Base-by-base conservation (phyloP, 2,329 filamentous ascomycete species). In the Zymoseptoria brevis region DNA sequence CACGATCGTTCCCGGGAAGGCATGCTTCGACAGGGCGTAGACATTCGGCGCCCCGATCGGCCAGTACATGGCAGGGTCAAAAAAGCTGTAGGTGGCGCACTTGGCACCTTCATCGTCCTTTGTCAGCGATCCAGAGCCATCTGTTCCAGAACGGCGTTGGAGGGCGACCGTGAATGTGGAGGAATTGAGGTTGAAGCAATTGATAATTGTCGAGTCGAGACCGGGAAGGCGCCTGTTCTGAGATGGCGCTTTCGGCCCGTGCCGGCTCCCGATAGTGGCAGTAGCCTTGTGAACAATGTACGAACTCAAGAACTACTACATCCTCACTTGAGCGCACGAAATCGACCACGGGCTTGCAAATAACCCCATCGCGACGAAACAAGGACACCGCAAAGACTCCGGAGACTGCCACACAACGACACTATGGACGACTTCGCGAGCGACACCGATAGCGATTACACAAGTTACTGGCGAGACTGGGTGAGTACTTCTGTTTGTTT, bases 381-480 rank as follows among this genome's bases (percentile, higher is more conserved):
- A 16, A 45, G 35, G n/a, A 16, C 13, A 16, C 6, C 35, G 16
- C 35, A 45, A 16, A 2, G 13, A n/a, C 3, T 16, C 13, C 16
- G 35, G 35, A 16, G 3, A n/a, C 35, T 45, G 35, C 13, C 11
- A 2, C 35, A 45, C 50, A 30, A 21, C 50, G 30, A 52, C 19
- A 53, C 5, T 53, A 97, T 97, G 94, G 94, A 97, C 74, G 93
- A 97, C 77, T 97, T 94, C 76, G 92, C 90, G 67, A 96, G 91
- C 73, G 94, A 99, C 76, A 96, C 92, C 11, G 94, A 99, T 74
- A 96, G 92, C 76, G 94, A 99, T 79, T 99, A 97, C 75, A 96
- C 94, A 54, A 97, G 91, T 77, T 99, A 97, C 76, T 99, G 94
- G 94, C 83, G 93, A 75, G 94, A 99, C 78, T 99, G 94, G 94